Percentiles rank a stretch among this genome's conserved stretches.
phyloP scores from a whole-genome alignment of 1,139 yeast species.

The Groenewaldozyma auringiensis region DNA sequence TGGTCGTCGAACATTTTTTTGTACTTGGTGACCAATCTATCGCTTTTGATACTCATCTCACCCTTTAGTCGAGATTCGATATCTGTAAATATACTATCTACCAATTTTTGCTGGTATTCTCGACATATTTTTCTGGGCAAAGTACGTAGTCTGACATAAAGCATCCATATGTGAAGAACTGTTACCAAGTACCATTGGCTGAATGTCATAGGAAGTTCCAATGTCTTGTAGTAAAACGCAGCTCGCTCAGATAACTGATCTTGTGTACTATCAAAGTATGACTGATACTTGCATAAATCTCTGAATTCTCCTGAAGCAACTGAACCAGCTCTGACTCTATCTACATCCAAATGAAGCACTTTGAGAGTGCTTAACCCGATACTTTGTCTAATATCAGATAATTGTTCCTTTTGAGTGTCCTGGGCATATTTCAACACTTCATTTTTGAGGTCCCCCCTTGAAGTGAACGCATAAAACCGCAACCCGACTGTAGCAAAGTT shows the following conservation, averaged over 20 bases:
- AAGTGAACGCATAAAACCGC: constrained; percentile 2
- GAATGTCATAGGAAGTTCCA: constrained; percentile 76
- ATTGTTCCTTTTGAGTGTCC: constrained; percentile 34
- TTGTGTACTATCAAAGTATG: constrained; percentile 32
- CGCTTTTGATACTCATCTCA: constrained; percentile 79
- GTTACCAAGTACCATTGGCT: constrained; percentile 95
- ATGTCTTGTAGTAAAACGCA: constrained; percentile 52
- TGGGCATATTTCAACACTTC: constrained; percentile 43
- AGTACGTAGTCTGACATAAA: constrained; percentile 91
- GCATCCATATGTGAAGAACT: constrained; percentile 84
- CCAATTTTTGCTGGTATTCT: constrained; percentile 84
- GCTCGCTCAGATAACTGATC: constrained; percentile 25
- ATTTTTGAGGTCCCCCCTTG: constrained; percentile 12
- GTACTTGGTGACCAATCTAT: constrained; percentile 75
- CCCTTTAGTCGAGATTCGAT: constrained; percentile 78
- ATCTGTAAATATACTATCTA: constrained; percentile 83
- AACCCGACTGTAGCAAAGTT: not conserved
- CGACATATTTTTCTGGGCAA: constrained; percentile 85
- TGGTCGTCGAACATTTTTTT: constrained; percentile 87
- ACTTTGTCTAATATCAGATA: constrained; percentile 62
- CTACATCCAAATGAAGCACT: constrained; percentile 77
- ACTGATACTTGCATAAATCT: constrained; percentile 81
- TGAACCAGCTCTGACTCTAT: constrained; percentile 84
- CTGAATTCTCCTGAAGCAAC: constrained; percentile 86
- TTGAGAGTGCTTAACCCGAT: constrained; percentile 67